Conservation (phyloP, 1,284 basidiomycete genomes). For the Marasmius sp. region DNA sequence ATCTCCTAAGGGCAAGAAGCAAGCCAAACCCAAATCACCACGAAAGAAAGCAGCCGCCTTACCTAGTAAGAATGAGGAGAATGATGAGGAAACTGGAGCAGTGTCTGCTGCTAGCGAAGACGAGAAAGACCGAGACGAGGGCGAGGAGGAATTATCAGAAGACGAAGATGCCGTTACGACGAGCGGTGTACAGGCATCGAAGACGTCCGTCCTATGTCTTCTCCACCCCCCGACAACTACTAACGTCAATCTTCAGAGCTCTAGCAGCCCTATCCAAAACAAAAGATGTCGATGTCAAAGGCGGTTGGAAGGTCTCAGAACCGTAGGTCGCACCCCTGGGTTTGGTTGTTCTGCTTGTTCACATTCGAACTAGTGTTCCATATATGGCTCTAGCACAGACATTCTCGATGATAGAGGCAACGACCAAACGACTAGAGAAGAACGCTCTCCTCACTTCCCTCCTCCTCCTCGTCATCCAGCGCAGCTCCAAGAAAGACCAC, state of each 20-base stretch:
- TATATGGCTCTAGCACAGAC: slow-evolving; percentile 90
- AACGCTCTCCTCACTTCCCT: slow-evolving; percentile 87
- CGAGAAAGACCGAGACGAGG: slow-evolving; percentile 10
- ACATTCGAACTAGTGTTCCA: slow-evolving; percentile 67
- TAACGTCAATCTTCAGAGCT: slow-evolving; percentile 48
- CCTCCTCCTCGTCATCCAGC: slow-evolving; percentile 85
- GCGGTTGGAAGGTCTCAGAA: slow-evolving; percentile 86
- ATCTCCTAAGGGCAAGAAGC: slow-evolving; percentile 17
- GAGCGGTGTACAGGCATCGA: slow-evolving; percentile 44
- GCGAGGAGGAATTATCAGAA: slow-evolving; percentile 50
- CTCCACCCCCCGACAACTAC: neutral
- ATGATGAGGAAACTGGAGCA: slow-evolving; percentile 31
- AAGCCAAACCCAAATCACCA: slow-evolving; percentile 9
- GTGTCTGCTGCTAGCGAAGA: slow-evolving; percentile 17
- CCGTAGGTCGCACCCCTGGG: slow-evolving; percentile 56
- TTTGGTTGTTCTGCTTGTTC: neutral
- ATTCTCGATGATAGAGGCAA: slow-evolving; percentile 90
- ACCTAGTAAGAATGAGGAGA: slow-evolving; percentile 35
- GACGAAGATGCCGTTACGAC: slow-evolving; percentile 42
- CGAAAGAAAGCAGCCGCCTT: slow-evolving; percentile 24
- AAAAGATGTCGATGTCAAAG: slow-evolving; percentile 75
- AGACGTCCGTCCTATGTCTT: slow-evolving; percentile 51
- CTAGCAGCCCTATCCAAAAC: slow-evolving; percentile 65
- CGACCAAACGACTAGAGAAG: slow-evolving; percentile 96
- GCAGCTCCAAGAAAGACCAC: slow-evolving; percentile 70